Base-by-base conservation (phyloP, 1,284 basidiomycete species). In the Marasmius sp. region DNA sequence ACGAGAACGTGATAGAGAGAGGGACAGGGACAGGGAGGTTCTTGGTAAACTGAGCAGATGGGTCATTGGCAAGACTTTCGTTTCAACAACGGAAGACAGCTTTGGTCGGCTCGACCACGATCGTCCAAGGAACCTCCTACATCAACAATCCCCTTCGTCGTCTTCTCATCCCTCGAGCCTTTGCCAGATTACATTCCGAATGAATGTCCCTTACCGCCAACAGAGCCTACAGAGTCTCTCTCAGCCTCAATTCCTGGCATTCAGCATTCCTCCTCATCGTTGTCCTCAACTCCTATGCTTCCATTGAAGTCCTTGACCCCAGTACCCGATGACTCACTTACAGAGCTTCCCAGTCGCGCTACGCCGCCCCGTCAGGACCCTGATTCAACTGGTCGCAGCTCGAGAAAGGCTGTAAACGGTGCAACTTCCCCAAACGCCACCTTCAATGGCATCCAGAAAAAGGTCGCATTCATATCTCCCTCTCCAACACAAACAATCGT, bases 141-240 rank as follows among this genome's bases (percentile, higher is more conserved):
- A 80, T 96, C 66, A 88, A 94, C 73, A 98, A 98, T 76, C 95
- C 95, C 52, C 83, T 98, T 71, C 87, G 90, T 69, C 90, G 95
- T 61, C 82, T 97, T 59, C 91, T 98, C 64, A 83, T 88, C 53
- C 95, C 96, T 58, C 92, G 96, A 92, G 68, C 90, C 89, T 5
- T 78, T 92, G 7, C 89, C 89, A 2, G 88, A 91, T 64, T 74
- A 89, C 57, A 69, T 72, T 53, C 73, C 78, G 60, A 77, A 75
- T 55, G 62, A 77, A 22, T 84, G 82, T 49, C 82, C 81, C 12
- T 74, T 83, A 7, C 85, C 84, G 20, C 80, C 81, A 57, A 81
- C 85, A 63, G 80, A 82, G 58, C 80, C 81, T 62, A 70, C 69
- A 22, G 62, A 68, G 14, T 65, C 70, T 16, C 68, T 71, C 33